Evolutionary conservation across 116 monocot species (phyloP).

Genomic region (Iris pallida): DNA sequence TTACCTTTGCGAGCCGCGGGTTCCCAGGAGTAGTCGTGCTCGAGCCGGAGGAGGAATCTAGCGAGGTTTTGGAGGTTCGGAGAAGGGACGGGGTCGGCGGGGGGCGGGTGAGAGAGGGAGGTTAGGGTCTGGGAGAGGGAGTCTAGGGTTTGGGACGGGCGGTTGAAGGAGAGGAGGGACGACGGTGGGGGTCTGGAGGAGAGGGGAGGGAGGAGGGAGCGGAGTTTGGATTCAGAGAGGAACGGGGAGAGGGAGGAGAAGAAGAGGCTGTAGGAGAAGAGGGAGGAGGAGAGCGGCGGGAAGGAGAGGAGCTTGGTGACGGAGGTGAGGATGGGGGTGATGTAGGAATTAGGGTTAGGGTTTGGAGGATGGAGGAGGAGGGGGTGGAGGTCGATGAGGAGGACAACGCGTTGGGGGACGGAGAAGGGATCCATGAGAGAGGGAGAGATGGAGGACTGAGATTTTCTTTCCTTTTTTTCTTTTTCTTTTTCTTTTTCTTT

Average conservation of each 20-base stretch:
- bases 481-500: too few species aligned
- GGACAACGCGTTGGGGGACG: conserved; percentile 36
- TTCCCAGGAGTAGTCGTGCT: conserved; percentile 70
- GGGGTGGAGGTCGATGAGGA: conserved; percentile 66
- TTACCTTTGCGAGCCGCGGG: conserved; percentile 10
- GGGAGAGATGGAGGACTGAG: too few species aligned
- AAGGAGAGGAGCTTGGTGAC: conserved; percentile 35
- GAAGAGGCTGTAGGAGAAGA: conserved; percentile 55
- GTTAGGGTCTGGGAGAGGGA: conserved; percentile 28
- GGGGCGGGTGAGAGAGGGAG: not conserved
- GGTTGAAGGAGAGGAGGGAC: conserved; percentile 53
- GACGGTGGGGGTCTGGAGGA: conserved; percentile 22
- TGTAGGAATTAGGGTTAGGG: conserved; percentile 15
- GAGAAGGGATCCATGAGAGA: too few species aligned
- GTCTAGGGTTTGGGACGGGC: conserved; percentile 27
- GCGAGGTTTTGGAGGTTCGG: conserved; percentile 33
- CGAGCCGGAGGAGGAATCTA: conserved; percentile 54
- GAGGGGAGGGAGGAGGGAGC: conserved; percentile 19
- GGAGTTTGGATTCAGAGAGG: conserved; percentile 55
- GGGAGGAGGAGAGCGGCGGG: conserved; percentile 34
- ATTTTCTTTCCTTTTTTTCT: too few species aligned
- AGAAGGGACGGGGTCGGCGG: conserved; percentile 2
- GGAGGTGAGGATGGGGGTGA: conserved; percentile 32
- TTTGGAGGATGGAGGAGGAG: conserved; percentile 18
- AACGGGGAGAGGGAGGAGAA: conserved; percentile 80